Conservation (phyloP, 73 alveolate species). For the Paramecium primaurelia region DNA sequence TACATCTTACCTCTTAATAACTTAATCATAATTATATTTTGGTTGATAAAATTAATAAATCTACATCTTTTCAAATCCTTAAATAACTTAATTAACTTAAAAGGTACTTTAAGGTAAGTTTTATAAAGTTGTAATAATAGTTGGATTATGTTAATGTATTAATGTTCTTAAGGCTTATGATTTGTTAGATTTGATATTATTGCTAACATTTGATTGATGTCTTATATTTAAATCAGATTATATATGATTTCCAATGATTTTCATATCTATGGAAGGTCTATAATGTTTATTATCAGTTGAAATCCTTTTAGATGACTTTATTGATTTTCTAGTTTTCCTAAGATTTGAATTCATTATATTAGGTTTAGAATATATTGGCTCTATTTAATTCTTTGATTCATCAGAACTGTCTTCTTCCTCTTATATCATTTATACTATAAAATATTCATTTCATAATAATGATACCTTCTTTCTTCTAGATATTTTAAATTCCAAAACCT, state of each 20-base stretch:
- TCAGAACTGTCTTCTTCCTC: neutral
- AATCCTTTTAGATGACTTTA: neutral
- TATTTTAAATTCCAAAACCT: neutral
- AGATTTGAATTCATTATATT: neutral
- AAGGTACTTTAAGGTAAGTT: neutral
- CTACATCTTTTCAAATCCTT: neutral
- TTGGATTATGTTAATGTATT: neutral
- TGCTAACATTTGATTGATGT: neutral
- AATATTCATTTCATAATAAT: neutral
- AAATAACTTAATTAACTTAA: too few relatives aligned
- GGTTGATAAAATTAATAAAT: neutral
- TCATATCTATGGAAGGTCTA: neutral
- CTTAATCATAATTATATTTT: neutral
- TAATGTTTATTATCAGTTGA: neutral
- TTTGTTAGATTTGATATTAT: neutral
- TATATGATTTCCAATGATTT: neutral
- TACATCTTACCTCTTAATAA: neutral
- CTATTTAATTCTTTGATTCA: neutral
- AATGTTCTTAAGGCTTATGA: neutral
- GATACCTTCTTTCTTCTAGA: neutral
- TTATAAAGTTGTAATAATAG: neutral
- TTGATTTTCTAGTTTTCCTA: neutral
- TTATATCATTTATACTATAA: neutral
- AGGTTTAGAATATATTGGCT: neutral
- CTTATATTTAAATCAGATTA: neutral